Conservation (phyloP, 163 green algal genomes). For the Prototheca wickerhamii region DNA sequence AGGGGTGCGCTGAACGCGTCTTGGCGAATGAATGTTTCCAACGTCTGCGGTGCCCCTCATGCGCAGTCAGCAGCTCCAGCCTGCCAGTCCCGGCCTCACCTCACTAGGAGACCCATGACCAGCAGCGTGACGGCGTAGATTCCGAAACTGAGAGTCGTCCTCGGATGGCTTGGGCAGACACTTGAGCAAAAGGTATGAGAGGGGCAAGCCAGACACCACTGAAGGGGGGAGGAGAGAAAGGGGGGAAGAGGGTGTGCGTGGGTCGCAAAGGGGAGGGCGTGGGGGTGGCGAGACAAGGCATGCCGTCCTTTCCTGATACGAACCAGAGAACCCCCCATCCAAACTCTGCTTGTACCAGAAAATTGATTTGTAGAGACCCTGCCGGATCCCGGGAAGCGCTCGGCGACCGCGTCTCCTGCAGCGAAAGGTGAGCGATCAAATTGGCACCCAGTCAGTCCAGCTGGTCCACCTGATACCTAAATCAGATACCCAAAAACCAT, state of each 20-base stretch:
- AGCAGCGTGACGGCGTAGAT: conserved; percentile 41
- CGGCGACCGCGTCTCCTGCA: conserved; percentile 32
- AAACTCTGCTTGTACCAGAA: conserved; percentile 36
- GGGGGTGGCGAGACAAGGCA: neutral
- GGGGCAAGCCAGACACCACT: conserved; percentile 21
- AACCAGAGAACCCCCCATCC: neutral
- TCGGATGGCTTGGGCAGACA: conserved; percentile 30
- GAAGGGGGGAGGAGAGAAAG: neutral
- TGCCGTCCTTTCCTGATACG: neutral
- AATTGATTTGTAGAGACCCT: conserved; percentile 39
- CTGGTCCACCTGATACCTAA: too few relatives aligned
- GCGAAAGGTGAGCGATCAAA: neutral
- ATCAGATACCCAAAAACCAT: too few relatives aligned
- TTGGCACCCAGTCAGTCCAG: too few relatives aligned
- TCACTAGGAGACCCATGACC: conserved; percentile 45
- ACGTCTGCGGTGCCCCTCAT: neutral
- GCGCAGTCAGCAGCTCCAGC: conserved; percentile 23
- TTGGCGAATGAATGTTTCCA: too few relatives aligned
- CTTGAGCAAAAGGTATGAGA: conserved; percentile 47
- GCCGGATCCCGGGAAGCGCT: conserved; percentile 18
- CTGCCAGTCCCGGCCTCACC: conserved; percentile 26
- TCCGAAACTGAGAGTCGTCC: neutral
- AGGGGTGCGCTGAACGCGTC: neutral
- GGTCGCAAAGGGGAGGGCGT: neutral
- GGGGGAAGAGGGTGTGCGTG: conserved; percentile 1